These are phyloP conservation scores for Geosmithia morbida DNA, from an alignment of 2,329 filamentous ascomycete genomes.

Conservation along the genomic window DNA sequence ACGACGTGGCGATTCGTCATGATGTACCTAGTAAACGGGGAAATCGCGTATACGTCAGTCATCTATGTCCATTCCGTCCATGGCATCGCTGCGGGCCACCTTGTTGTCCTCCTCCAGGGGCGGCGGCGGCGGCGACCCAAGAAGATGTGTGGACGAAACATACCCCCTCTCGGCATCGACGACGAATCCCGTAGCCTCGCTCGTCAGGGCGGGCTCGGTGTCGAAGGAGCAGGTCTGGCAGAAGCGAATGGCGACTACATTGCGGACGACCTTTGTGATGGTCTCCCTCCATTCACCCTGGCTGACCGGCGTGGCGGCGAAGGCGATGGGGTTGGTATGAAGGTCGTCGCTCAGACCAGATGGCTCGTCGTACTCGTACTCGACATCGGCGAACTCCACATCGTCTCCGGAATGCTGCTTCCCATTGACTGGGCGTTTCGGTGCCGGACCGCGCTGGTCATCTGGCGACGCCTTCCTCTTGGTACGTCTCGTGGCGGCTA, in stretches of 20 bases:
- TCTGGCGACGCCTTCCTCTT: conserved; percentile 37
- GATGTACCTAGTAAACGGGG: conserved; percentile 42
- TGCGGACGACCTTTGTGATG: conserved; percentile 85
- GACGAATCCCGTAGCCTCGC: conserved; percentile 94
- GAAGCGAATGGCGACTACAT: conserved; percentile 97
- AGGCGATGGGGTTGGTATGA: conserved; percentile 16
- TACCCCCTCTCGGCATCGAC: conserved; percentile 84
- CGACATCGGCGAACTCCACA: conserved; percentile 13
- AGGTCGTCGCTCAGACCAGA: conserved; percentile 26
- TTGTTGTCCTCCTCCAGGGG: not conserved
- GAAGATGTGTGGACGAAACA: conserved; percentile 15
- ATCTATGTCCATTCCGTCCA: not conserved
- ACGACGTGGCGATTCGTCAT: conserved; percentile 88
- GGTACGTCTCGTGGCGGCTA: conserved; percentile 21
- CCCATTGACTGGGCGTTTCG: conserved; percentile 26
- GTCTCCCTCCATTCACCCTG: conserved; percentile 78
- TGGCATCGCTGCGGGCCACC: not conserved
- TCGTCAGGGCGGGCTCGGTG: conserved; percentile 85
- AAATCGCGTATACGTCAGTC: not conserved
- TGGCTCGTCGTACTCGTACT: conserved; percentile 21
- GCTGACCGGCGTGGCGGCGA: conserved; percentile 21
- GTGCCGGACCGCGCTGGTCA: conserved; percentile 15
- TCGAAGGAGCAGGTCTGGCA: conserved; percentile 97
- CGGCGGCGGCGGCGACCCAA: too few relatives aligned
- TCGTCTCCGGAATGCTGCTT: conserved; percentile 26